These are phyloP conservation scores for Cryptococcus depauperatus DNA, from an alignment of 1,284 basidiomycete species.

Conservation along the genomic window DNA sequence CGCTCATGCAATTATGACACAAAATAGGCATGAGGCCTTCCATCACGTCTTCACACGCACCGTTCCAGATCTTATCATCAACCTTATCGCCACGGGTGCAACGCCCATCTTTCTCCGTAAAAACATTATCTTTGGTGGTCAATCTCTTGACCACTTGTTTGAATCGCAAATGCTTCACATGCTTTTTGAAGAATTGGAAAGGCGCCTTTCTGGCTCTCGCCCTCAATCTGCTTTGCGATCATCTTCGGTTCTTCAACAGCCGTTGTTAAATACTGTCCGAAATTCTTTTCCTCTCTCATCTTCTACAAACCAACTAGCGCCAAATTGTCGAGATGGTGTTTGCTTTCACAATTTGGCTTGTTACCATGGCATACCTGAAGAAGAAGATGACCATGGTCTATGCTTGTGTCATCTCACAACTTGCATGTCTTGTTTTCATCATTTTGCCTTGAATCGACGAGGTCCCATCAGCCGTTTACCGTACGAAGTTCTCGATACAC, in stretches of 20 bases:
- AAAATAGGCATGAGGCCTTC: conserved; percentile 44
- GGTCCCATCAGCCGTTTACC: conserved; percentile 34
- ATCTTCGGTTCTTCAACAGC: no score
- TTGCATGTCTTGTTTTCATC: conserved; percentile 32
- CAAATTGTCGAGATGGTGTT: conserved; percentile 27
- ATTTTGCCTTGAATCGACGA: conserved; percentile 20
- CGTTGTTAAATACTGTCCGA: neutral
- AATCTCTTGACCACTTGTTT: conserved; percentile 36
- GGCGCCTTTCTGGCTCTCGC: conserved; percentile 28
- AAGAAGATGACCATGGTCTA: conserved; percentile 34
- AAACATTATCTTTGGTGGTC: conserved; percentile 44
- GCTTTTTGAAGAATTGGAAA: conserved; percentile 39
- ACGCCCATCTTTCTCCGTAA: conserved; percentile 38
- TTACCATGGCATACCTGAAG: conserved; percentile 23
- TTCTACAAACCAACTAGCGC: conserved; percentile 2
- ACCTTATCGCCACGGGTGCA: conserved; percentile 40
- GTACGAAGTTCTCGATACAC: conserved; percentile 19
- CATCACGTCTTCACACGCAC: conserved; percentile 43
- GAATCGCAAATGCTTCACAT: conserved; percentile 41
- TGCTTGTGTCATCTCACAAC: conserved; percentile 39
- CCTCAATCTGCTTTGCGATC: conserved; percentile 9
- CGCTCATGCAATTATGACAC: neutral
- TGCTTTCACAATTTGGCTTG: conserved; percentile 29
- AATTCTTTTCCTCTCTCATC: conserved; percentile 11
- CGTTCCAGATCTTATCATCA: conserved; percentile 41